These are phyloP conservation scores for Colletotrichum orbiculare DNA, from an alignment of 2,329 filamentous ascomycete species.

Conservation along the genomic window DNA sequence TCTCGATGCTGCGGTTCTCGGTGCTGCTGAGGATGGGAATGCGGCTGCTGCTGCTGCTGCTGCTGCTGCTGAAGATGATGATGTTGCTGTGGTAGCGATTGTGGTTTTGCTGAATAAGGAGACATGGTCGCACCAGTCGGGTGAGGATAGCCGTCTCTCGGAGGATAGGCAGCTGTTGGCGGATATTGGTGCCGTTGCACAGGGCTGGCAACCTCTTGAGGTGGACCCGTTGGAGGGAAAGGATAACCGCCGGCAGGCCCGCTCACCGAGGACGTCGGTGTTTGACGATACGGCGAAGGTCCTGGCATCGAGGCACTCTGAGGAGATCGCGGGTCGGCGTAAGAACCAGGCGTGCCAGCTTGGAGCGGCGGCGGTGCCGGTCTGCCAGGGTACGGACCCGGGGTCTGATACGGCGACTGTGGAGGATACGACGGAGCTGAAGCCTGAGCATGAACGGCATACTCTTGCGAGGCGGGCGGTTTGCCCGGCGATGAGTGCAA, in stretches of 20 bases:
- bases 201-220: conserved; percentile 60
- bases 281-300: conserved; percentile 62
- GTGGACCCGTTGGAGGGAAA: conserved; percentile 57
- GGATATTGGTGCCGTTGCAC: conserved; percentile 64
- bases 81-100: conserved; percentile 44
- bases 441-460: conserved; percentile 42
- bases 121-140: conserved; percentile 47
- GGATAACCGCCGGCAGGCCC: conserved; percentile 58
- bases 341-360: conserved; percentile 48
- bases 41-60: conserved; percentile 52
- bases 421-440: conserved; percentile 49
- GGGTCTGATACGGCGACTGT: conserved; percentile 51
- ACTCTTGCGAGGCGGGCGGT: conserved; percentile 57
- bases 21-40: conserved; percentile 46
- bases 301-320: conserved; percentile 55
- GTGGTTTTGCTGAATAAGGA: conserved; percentile 40
- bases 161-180: conserved; percentile 54
- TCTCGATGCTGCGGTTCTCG: conserved; percentile 41
- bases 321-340: conserved; percentile 63
- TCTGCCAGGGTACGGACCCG: conserved; percentile 56
- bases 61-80: conserved; percentile 48
- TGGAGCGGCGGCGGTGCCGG: conserved; percentile 59
- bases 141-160: conserved; percentile 60
- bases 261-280: conserved; percentile 58
- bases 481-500: conserved; percentile 61